These are phyloP conservation scores for Yamadazyma atlantica DNA, from an alignment of 1,139 yeast genomes.

Conservation along the genomic window DNA sequence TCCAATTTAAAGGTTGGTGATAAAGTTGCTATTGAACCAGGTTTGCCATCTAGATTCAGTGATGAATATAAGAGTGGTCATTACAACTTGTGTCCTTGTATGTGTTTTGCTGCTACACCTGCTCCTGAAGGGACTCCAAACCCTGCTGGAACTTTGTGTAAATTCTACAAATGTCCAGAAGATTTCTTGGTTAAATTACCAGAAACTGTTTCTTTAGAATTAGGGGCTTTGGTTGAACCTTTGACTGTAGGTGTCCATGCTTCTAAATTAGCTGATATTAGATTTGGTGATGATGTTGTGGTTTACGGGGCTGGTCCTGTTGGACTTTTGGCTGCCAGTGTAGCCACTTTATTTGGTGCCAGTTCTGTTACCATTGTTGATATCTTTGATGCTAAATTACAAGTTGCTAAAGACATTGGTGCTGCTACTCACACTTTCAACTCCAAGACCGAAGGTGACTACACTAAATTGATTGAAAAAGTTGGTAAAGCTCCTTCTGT, in stretches of 20 bases:
- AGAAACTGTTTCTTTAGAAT: constrained; percentile 71
- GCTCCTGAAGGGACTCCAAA: constrained; percentile 37
- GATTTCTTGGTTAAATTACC: constrained; percentile 83
- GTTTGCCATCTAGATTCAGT: constrained; percentile 74
- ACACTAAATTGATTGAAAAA: constrained; percentile 30
- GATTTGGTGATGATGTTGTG: constrained; percentile 71
- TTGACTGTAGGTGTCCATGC: constrained; percentile 86
- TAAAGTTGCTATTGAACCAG: constrained; percentile 75
- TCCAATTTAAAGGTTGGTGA: constrained; percentile 66
- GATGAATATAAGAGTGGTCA: constrained; percentile 74
- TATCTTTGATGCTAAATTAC: constrained; percentile 56
- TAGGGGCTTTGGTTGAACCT: constrained; percentile 91
- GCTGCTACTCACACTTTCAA: constrained; percentile 62
- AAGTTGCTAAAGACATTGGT: constrained; percentile 56
- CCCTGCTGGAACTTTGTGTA: constrained; percentile 70
- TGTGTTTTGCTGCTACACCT: constrained; percentile 90
- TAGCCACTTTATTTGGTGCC: constrained; percentile 84
- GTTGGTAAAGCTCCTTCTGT: constrained; percentile 54
- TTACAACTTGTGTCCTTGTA: constrained; percentile 79
- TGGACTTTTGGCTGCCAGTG: constrained; percentile 76
- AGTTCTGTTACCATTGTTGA: constrained; percentile 66
- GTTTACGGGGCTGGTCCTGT: constrained; percentile 96
- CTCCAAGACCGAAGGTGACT: constrained; percentile 45
- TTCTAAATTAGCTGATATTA: constrained; percentile 62
- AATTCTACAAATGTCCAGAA: constrained; percentile 74